These are phyloP conservation scores for Phylloporus arenicola DNA, from an alignment of 768 basidiomycete genomes.

Conservation along the genomic window DNA sequence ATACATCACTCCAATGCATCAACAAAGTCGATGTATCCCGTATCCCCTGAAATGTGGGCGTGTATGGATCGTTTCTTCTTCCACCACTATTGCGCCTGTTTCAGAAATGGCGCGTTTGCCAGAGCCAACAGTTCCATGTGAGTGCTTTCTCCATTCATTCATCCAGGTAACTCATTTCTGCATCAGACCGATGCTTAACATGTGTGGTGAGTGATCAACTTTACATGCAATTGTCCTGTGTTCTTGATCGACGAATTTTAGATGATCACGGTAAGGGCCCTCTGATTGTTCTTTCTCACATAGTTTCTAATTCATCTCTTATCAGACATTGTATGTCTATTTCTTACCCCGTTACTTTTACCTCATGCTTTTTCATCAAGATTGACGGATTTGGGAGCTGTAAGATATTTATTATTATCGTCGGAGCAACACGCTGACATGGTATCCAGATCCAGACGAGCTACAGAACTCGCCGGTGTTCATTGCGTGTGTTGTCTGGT, in stretches of 20 bases:
- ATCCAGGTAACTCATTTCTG: slow-evolving; percentile 1
- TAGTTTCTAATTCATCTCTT: slow-evolving; percentile 9
- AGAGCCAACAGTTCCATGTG: slow-evolving; percentile 88
- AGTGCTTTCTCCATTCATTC: slow-evolving; percentile 21
- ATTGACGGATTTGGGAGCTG: slow-evolving; percentile 85
- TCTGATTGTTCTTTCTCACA: neutral
- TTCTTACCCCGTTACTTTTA: neutral
- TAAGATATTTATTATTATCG: slow-evolving; percentile 32
- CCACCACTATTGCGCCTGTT: slow-evolving; percentile 84
- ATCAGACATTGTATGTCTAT: slow-evolving; percentile 43
- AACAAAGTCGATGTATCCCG: slow-evolving; percentile 49
- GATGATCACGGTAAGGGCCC: slow-evolving; percentile 69
- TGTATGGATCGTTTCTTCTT: slow-evolving; percentile 88
- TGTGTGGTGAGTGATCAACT: slow-evolving; percentile 54
- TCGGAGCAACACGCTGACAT: neutral
- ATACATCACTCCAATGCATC: slow-evolving; percentile 52
- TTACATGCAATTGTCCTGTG: neutral
- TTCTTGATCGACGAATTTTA: slow-evolving; percentile 21
- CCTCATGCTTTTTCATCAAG: slow-evolving; percentile 28
- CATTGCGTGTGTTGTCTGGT: slow-evolving; percentile 42
- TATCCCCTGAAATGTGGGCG: slow-evolving; percentile 66
- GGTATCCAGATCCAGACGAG: slow-evolving; percentile 67
- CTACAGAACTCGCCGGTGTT: slow-evolving; percentile 72
- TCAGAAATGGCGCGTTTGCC: slow-evolving; percentile 86
- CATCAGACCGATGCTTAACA: slow-evolving; percentile 79